Evolutionary conservation across 2,329 filamentous ascomycete species (phyloP).

Genomic region (Venturia oleaginea): DNA sequence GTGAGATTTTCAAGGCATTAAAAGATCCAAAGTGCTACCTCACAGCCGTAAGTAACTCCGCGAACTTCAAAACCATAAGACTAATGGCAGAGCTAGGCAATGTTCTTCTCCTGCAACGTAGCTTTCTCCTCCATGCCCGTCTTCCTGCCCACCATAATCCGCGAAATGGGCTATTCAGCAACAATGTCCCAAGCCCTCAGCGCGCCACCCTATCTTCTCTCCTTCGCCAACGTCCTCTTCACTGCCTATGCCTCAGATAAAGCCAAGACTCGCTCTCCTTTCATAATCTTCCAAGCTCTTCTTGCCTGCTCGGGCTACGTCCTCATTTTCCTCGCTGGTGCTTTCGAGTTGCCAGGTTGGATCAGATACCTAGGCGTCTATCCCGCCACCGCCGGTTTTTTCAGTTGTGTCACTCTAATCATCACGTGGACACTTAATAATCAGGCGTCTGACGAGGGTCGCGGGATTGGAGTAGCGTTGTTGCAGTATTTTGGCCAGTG

Average conservation of each 20-base stretch:
- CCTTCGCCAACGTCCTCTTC: slow-evolving; percentile 62
- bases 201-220: slow-evolving; percentile 70
- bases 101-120: slow-evolving; percentile 84
- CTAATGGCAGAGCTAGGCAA: slow-evolving; percentile 33
- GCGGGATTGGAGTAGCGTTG: slow-evolving; percentile 69
- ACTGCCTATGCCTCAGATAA: slow-evolving; percentile 68
- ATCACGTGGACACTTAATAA: slow-evolving; percentile 89
- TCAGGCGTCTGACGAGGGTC: slow-evolving; percentile 57
- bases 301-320: slow-evolving; percentile 54
- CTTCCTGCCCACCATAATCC: slow-evolving; percentile 74
- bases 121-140: slow-evolving; percentile 82
- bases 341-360: slow-evolving; percentile 38
- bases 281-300: slow-evolving; percentile 60
- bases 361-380: slow-evolving; percentile 67
- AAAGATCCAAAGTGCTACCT: slow-evolving; percentile 63
- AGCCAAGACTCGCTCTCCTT: slow-evolving; percentile 50
- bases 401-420: slow-evolving; percentile 72
- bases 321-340: slow-evolving; percentile 51
- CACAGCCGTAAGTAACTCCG: slow-evolving; percentile 45
- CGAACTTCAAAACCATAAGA: neutral
- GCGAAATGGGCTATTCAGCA: slow-evolving; percentile 63
- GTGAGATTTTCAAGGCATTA: slow-evolving; percentile 51
- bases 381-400: slow-evolving; percentile 74
- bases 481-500: slow-evolving; percentile 76
- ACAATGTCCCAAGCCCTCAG: slow-evolving; percentile 66